Evolutionary conservation across 2,329 filamentous ascomycete genomes (phyloP).

Genomic region (Colletotrichum filicis): DNA sequence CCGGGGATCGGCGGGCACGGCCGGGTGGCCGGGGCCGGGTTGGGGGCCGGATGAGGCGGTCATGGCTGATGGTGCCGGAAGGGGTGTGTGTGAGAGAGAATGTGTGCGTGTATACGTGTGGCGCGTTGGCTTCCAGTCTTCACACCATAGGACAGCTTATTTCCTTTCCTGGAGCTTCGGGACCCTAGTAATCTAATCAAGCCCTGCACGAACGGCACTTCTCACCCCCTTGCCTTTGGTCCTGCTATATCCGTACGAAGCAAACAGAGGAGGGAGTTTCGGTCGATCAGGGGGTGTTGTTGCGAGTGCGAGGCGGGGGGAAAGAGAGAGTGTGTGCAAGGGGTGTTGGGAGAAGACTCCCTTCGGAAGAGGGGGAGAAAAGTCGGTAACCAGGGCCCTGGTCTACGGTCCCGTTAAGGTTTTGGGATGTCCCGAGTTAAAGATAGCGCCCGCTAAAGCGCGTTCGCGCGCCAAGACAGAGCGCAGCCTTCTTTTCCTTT

Average conservation of each 20-base stretch:
- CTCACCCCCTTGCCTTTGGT: background rate
- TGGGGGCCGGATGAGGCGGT: slow-evolving; percentile 20
- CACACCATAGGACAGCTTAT: background rate
- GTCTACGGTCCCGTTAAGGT: slow-evolving; percentile 31
- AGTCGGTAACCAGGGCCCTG: slow-evolving; percentile 15
- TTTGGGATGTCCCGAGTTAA: slow-evolving; percentile 12
- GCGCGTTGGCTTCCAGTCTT: background rate
- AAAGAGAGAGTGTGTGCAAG: background rate
- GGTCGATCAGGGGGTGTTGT: background rate
- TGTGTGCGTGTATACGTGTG: background rate
- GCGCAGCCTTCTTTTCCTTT: background rate
- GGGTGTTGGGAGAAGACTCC: no score
- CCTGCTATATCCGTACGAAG: background rate
- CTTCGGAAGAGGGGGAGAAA: background rate
- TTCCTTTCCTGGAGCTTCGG: background rate
- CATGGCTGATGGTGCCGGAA: slow-evolving; percentile 5
- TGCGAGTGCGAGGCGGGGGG: no score
- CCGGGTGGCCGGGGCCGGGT: slow-evolving; percentile 19
- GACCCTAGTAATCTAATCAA: background rate
- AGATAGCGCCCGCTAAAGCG: slow-evolving; percentile 9
- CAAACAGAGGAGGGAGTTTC: background rate
- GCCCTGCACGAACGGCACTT: background rate
- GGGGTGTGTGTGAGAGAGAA: background rate
- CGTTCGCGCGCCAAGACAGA: background rate
- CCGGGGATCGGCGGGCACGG: slow-evolving; percentile 20